Evolutionary conservation across 306 rosid genomes (phyloP).

Genomic region (Quercus rubra): DNA sequence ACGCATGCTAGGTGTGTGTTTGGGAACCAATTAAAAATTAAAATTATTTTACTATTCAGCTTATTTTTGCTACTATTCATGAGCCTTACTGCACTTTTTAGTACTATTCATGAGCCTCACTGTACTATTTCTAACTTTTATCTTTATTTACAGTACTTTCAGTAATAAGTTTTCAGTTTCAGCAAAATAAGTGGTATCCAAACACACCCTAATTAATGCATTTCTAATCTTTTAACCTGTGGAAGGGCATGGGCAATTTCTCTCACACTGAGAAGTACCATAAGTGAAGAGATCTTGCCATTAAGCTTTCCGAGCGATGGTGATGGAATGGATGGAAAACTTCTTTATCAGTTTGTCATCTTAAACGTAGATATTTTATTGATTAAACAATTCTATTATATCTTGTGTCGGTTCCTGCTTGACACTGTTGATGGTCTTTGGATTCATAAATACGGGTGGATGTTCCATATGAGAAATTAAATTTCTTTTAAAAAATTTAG

Average conservation of each 20-base stretch:
- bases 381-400: not conserved
- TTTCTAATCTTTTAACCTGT: constrained; percentile 44
- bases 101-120: too few species aligned
- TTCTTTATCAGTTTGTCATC: constrained; percentile 70
- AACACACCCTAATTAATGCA: not conserved
- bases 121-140: too few species aligned
- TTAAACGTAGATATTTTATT: constrained; percentile 2
- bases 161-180: too few species aligned
- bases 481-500: not conserved
- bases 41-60: too few species aligned
- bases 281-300: constrained; percentile 65
- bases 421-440: not conserved
- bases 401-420: not conserved
- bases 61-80: too few species aligned
- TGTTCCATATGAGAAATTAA: not conserved
- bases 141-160: too few species aligned
- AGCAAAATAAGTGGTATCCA: too few species aligned
- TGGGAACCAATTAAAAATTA: too few species aligned
- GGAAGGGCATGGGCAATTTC: constrained; percentile 92
- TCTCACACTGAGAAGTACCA: constrained; percentile 54
- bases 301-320: constrained; percentile 38
- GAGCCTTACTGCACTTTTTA: too few species aligned
- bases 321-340: constrained; percentile 43
- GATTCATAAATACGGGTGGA: not conserved
- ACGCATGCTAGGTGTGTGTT: too few species aligned